Conservation (phyloP, 2,329 filamentous ascomycete genomes). For the Colletotrichum nymphaeae region DNA sequence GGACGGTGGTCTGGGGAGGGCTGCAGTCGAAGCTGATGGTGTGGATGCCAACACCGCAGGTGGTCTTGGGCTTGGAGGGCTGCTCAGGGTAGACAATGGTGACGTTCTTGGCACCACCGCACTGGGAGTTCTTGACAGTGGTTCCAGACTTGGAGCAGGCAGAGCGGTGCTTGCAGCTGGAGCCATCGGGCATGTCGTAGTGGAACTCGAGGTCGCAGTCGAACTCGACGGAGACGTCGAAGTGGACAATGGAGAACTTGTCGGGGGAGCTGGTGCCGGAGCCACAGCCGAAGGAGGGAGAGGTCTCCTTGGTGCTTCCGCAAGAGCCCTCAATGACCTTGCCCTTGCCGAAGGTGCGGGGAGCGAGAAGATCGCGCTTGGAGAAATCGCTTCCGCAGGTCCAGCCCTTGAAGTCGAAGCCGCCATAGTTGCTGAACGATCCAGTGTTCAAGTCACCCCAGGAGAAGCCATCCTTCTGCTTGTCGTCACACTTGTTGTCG, state of each 20-base stretch:
- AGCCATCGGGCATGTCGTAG: constrained; percentile 87
- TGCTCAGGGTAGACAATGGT: constrained; percentile 74
- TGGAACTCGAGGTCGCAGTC: constrained; percentile 86
- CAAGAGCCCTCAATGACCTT: constrained; percentile 73
- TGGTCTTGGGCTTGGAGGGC: constrained; percentile 64
- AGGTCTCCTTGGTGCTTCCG: constrained; percentile 54
- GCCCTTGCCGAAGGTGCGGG: constrained; percentile 59
- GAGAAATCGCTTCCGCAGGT: constrained; percentile 69
- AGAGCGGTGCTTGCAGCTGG: constrained; percentile 81
- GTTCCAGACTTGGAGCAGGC: constrained; percentile 76
- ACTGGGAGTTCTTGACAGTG: constrained; percentile 85
- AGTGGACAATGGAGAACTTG: constrained; percentile 79
- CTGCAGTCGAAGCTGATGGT: constrained; percentile 80
- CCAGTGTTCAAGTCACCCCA: constrained; percentile 75
- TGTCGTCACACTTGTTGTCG: constrained; percentile 80
- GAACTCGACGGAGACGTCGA: constrained; percentile 79
- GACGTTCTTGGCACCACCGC: constrained; percentile 89
- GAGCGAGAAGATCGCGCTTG: constrained; percentile 68
- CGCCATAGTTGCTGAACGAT: constrained; percentile 73
- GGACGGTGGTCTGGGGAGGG: constrained; percentile 32
- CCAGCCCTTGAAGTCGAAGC: constrained; percentile 81
- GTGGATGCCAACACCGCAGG: constrained; percentile 80
- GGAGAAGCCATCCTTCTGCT: constrained; percentile 78
- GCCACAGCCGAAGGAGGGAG: constrained; percentile 69
- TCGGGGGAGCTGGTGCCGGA: constrained; percentile 51